Conservation (phyloP, 73 alveolate species). For the Paramecium sonneborni region DNA sequence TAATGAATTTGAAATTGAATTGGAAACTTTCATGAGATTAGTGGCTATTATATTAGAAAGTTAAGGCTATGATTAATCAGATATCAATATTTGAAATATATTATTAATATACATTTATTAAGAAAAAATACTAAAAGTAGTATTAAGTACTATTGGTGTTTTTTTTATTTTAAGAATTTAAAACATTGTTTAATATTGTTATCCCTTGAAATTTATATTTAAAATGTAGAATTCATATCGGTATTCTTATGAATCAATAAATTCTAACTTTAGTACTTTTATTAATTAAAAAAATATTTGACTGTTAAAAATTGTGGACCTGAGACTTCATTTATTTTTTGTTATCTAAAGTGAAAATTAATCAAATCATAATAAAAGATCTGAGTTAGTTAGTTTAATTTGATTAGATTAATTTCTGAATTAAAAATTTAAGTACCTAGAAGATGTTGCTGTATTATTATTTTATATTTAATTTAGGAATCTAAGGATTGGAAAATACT, state of each 20-base stretch:
- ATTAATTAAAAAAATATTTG: too few species aligned
- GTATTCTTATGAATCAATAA: too few species aligned
- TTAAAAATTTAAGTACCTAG: too few species aligned
- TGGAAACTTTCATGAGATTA: conserved; percentile 56
- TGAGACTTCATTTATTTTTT: too few species aligned
- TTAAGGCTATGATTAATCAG: conserved; percentile 48
- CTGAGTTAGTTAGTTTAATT: too few species aligned
- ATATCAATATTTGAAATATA: background rate
- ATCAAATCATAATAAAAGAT: too few species aligned
- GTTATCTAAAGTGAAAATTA: too few species aligned
- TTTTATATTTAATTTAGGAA: background rate
- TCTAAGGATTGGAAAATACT: background rate
- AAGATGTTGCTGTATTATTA: too few species aligned
- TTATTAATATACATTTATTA: background rate
- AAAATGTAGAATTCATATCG: too few species aligned
- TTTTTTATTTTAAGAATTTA: background rate
- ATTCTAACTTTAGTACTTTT: too few species aligned
- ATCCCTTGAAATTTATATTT: too few species aligned
- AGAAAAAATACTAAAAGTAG: background rate
- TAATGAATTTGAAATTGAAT: conserved; percentile 54
- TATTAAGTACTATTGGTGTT: background rate
- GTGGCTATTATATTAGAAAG: conserved; percentile 64
- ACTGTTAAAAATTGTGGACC: too few species aligned
- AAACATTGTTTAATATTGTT: background rate
- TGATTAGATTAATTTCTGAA: background rate